Evolutionary conservation across 176 grass and related monocot species (phyloP), one percentile per base, ranked within the genome.

Genomic region (Echinochloa phyllopogon): DNA sequence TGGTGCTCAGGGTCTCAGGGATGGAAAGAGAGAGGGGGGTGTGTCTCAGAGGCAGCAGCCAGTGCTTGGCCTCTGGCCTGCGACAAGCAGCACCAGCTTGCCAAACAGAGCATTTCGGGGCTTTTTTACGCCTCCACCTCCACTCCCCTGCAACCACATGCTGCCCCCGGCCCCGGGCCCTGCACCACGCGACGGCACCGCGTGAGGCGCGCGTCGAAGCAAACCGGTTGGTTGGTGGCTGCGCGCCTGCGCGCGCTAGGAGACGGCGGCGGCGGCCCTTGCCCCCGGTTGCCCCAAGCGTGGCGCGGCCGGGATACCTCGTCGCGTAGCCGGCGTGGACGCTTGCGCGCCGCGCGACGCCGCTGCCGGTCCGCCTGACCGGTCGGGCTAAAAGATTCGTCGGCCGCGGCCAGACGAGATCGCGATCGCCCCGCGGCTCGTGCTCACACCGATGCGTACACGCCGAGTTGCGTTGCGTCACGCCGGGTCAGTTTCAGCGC

Each of bases 241-340:
- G 65, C 51, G 47, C 56, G 56, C 57, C 57, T 51, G 29, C 62
- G 47, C 52, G 4, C 47, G 50, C 25, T 6, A 16, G 56, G 45
- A 24, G 40, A 41, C 69, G 75, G 38, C 2, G 10, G 13, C 51
- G 56, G 40, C 23, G 11, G 29, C 29, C 29, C 29, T 33, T 33
- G 29, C 29, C 29, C 29, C 29, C 29, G 29, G 29, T 33, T 33
- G 29, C 29, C 29, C 29, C 29, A 33, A 33, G 29, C 29, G 1
- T 33, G 29, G 66, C 75, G 38, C 45, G 77, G 20, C 66, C 2
- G 36, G 63, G 29, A 33, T 33, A 33, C 29, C 5, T 71, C 67
- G 82, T 81, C 62, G 58, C 69, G 69, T 80, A n/a, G 43, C 33
- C 70, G 48, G 81, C 66, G 65, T 42, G 76, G 67, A 84, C 75